These are phyloP conservation scores for Tulasnella sp. DNA, from an alignment of 768 basidiomycete genomes.

Conservation along the genomic window DNA sequence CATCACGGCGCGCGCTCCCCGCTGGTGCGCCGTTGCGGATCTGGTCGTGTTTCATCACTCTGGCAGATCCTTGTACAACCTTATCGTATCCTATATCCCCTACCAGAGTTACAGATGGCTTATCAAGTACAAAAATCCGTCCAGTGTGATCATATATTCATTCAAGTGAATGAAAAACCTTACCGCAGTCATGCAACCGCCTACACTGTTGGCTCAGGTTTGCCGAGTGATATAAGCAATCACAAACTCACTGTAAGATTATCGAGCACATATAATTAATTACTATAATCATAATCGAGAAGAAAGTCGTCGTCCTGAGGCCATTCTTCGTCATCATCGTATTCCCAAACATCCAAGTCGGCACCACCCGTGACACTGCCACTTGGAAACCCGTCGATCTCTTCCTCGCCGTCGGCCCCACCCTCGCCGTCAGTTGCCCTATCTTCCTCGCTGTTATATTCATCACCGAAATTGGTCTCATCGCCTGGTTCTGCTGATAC, in stretches of 20 bases:
- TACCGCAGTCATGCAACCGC: neutral
- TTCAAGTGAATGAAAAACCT: neutral
- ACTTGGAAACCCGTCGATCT: neutral
- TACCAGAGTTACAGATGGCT: neutral
- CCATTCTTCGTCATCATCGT: neutral
- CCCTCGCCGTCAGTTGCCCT: neutral
- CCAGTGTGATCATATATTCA: neutral
- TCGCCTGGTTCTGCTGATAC: too few species aligned
- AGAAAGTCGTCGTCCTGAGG: neutral
- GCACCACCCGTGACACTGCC: neutral
- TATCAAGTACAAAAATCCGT: neutral
- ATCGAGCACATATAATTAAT: neutral
- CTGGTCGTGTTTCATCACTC: neutral
- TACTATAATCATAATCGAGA: neutral
- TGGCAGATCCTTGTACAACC: neutral
- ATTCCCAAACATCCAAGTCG: neutral
- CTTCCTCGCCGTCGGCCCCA: neutral
- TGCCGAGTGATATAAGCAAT: neutral
- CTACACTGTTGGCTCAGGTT: neutral
- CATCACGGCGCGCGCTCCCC: neutral
- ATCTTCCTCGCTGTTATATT: neutral
- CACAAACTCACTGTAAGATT: neutral
- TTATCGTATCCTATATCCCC: neutral
- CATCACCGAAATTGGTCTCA: neutral
- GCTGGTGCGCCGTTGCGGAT: neutral